Evolutionary conservation across 2,329 filamentous ascomycete species (phyloP), one percentile per base, ranked within the genome.

Genomic region (Ascochyta fabae): DNA sequence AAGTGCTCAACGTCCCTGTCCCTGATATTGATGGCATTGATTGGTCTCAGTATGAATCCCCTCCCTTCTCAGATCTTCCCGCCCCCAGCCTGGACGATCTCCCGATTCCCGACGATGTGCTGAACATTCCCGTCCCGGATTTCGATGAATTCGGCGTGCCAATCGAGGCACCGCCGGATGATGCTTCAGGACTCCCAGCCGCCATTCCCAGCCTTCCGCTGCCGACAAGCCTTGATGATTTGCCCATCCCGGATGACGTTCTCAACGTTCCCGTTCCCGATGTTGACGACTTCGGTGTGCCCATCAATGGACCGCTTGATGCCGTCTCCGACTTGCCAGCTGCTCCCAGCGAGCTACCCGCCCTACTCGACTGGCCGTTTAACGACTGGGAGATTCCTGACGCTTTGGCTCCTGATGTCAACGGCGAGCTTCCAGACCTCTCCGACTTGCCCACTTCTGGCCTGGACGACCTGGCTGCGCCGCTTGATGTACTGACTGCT

Each of bases 251-350:
- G 13, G 40, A 44, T 22, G 45, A 54, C 5, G 9, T 54, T 5
- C 51, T 54, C 13, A 54, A 44, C 31, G 45, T 54, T 26, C 51
- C 51, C 31, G 45, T 54, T 26, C 51, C 45, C 7, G 45, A 48
- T 2, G 23, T 54, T 15, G 51, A 54, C 12, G 51, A 48, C 4
- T 12, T 19, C 13, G 51, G 51, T 23, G n/a, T 42, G 16, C 24
- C 45, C 4, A 43, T 53, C 6, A 39, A 51, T 5, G 15, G 22
- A 5, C 42, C 36, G 6, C 5, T 41, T 7, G 39, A 43, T 8
- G 33, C 24, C 26, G 10, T 41, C 4, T 38, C 35, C 9, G 35
- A 13, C 22, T 22, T 38, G 35, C 19, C 35, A 19, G 12, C 3
- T 12, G 16, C 10, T 9, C n/a, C 35, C 12, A 23, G 38, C 13